Evolutionary conservation across 164 flowering plant species (phyloP).

Genomic region (Nymphaea colorata): DNA sequence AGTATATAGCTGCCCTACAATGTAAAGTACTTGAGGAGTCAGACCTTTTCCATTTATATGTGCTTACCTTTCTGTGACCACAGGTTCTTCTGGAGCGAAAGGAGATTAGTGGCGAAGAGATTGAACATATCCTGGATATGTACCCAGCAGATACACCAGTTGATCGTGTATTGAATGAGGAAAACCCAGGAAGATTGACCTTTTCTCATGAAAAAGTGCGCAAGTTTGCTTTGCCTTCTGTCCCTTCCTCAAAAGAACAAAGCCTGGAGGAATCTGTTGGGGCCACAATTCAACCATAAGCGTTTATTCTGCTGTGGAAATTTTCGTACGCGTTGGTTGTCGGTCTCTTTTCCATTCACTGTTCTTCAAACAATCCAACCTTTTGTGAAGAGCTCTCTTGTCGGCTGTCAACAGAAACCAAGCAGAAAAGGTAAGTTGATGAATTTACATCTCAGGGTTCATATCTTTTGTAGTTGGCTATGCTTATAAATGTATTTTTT

Average conservation of each 20-base stretch:
- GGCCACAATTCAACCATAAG: not conserved
- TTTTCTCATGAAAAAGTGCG: conserved; percentile 22
- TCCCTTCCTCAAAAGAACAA: conserved; percentile 18
- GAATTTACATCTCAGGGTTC: too few relatives aligned
- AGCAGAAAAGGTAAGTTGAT: too few relatives aligned
- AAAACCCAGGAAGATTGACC: conserved; percentile 70
- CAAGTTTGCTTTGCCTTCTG: conserved; percentile 26
- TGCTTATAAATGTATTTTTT: too few relatives aligned
- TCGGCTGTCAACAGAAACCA: too few relatives aligned
- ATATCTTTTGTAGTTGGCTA: too few relatives aligned
- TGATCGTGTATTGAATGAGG: conserved; percentile 54
- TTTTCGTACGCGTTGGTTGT: too few relatives aligned
- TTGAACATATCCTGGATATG: conserved; percentile 51
- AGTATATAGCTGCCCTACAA: too few relatives aligned
- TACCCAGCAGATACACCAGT: conserved; percentile 73
- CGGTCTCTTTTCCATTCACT: too few relatives aligned
- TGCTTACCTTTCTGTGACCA: not conserved
- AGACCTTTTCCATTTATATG: not conserved
- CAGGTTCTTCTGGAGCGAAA: conserved; percentile 73
- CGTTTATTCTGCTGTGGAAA: not conserved
- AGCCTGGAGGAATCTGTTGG: conserved; percentile 1
- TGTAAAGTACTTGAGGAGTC: too few relatives aligned
- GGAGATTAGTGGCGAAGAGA: conserved; percentile 74
- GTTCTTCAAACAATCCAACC: too few relatives aligned
- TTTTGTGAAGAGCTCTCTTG: too few relatives aligned